Percentiles rank a stretch among this genome's conserved stretches.
Conservation (phyloP, 306 rosid genomes). For the Castanea crenata region DNA sequence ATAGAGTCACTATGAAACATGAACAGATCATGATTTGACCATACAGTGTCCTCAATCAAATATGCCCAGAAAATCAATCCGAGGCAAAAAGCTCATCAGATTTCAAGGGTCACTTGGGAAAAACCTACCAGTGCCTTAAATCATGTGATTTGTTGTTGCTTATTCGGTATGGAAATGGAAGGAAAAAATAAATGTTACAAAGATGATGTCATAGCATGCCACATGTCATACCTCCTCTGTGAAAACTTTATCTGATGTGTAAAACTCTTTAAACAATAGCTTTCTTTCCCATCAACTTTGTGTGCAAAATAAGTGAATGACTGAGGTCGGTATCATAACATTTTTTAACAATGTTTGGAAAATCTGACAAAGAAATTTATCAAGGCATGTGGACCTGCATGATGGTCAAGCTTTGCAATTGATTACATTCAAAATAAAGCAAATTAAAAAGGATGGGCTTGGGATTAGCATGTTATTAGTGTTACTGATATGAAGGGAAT, state of each 20-base stretch:
- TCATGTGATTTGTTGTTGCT: conserved; percentile 31
- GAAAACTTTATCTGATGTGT: background rate
- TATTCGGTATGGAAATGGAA: conserved; percentile 15
- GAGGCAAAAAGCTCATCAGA: conserved; percentile 10
- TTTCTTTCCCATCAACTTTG: background rate
- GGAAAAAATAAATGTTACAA: background rate
- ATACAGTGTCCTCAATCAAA: conserved; percentile 40
- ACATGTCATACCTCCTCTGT: no score
- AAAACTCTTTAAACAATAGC: background rate
- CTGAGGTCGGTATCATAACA: background rate
- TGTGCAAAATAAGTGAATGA: background rate
- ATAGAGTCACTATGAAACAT: conserved; percentile 44
- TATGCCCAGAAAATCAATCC: conserved; percentile 30
- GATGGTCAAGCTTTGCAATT: background rate
- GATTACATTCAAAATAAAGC: background rate
- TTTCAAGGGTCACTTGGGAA: conserved; percentile 9
- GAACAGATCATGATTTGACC: conserved; percentile 55
- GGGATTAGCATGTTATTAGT: background rate
- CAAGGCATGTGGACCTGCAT: conserved; percentile 11
- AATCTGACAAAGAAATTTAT: background rate
- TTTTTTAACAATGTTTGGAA: background rate
- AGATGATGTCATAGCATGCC: background rate
- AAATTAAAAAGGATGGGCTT: conserved; percentile 24
- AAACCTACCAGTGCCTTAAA: conserved; percentile 21
- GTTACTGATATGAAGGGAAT: conserved; percentile 21